phyloP scores from a whole-genome alignment of 176 grass and related monocot genomes.

The Saccharum officinarum region DNA sequence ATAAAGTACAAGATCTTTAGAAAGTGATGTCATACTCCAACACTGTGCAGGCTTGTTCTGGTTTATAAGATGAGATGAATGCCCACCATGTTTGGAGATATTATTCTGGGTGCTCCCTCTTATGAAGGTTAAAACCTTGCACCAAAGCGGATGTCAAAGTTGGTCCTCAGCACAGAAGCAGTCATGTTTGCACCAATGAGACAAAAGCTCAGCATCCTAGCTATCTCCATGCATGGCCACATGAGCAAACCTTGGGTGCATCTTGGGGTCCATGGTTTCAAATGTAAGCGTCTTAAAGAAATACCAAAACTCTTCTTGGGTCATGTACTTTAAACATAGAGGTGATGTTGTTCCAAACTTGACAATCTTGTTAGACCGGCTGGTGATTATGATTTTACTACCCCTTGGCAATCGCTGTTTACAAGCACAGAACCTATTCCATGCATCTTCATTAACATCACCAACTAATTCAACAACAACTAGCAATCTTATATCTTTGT shows the following conservation, averaged over 20 bases:
- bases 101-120: not conserved
- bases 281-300: slow-evolving; percentile 8
- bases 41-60: not conserved
- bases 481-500: too few species aligned
- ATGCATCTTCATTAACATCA: too few species aligned
- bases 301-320: not conserved
- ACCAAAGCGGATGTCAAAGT: not conserved
- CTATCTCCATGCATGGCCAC: slow-evolving; percentile 11
- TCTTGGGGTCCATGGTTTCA: not conserved
- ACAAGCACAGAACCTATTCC: not conserved
- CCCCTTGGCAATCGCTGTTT: not conserved
- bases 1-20: not conserved
- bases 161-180: not conserved
- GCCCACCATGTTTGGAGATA: not conserved
- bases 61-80: not conserved
- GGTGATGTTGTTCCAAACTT: not conserved
- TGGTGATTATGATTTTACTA: slow-evolving; percentile 27
- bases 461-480: too few species aligned
- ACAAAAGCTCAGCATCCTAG: too few species aligned
- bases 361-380: not conserved
- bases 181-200: not conserved
- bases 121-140: not conserved
- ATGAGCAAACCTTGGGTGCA: not conserved
- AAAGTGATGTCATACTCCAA: not conserved
- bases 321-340: not conserved